Evolutionary conservation across 2,329 filamentous ascomycete species (phyloP).

Genomic region (Fusarium paranaense): DNA sequence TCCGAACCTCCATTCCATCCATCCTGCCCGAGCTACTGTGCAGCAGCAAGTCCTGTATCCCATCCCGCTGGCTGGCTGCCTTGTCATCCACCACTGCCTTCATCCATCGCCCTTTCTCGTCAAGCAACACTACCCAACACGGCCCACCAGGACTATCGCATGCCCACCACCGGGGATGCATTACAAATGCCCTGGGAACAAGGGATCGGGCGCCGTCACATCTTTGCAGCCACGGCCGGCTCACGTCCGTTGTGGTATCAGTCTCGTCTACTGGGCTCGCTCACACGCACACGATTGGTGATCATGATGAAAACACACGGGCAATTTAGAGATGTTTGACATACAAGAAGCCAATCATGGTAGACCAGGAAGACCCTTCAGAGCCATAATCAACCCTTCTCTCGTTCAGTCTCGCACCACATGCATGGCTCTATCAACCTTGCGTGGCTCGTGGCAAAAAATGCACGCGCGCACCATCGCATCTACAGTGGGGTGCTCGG

Average conservation of each 20-base stretch:
- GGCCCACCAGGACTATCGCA: slow-evolving; percentile 27
- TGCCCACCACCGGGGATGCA: slow-evolving; percentile 24
- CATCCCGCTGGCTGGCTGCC: not conserved
- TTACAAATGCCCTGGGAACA: slow-evolving; percentile 34
- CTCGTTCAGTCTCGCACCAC: not conserved
- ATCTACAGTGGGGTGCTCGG: slow-evolving; percentile 18
- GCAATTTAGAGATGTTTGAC: slow-evolving; percentile 2
- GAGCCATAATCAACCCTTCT: not conserved
- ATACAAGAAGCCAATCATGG: slow-evolving; percentile 26
- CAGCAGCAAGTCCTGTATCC: not conserved
- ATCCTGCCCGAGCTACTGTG: not conserved
- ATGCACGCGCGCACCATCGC: slow-evolving; percentile 6
- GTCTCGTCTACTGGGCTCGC: not conserved
- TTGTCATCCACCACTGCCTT: slow-evolving; percentile 14
- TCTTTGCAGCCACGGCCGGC: not conserved
- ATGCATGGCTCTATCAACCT: slow-evolving; percentile 13
- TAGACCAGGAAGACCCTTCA: not conserved
- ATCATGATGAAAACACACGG: not conserved
- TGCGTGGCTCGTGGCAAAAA: slow-evolving; percentile 22
- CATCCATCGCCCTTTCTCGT: slow-evolving; percentile 14
- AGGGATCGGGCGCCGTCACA: slow-evolving; percentile 22
- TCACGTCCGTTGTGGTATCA: slow-evolving; percentile 2
- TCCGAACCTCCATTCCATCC: slow-evolving; percentile 15
- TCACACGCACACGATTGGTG: not conserved
- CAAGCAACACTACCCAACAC: slow-evolving; percentile 25